phyloP scores from a whole-genome alignment of 169 alveolate genomes.

The Plasmodium vivax region DNA sequence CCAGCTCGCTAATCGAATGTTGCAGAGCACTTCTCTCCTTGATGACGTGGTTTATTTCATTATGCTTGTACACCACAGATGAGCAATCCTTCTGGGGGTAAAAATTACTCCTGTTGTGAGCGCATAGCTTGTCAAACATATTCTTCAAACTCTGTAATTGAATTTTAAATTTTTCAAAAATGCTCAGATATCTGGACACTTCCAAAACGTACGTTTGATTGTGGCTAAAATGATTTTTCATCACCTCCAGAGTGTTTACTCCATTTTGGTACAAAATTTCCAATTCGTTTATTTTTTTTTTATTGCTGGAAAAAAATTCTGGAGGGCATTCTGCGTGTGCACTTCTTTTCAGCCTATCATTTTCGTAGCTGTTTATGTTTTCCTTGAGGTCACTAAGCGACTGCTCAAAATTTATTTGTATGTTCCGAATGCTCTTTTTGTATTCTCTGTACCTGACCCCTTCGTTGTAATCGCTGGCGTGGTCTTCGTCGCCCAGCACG shows the following conservation, averaged over 20 bases:
- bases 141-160: slow-evolving; percentile 43
- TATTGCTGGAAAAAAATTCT: slow-evolving; percentile 31
- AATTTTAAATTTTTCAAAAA: slow-evolving; percentile 68
- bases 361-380: slow-evolving; percentile 12
- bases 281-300: slow-evolving; percentile 44
- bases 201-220: slow-evolving; percentile 52
- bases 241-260: slow-evolving; percentile 22
- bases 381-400: slow-evolving; percentile 51
- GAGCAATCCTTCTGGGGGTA: background rate
- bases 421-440: slow-evolving; percentile 37
- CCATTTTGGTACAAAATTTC: slow-evolving; percentile 61
- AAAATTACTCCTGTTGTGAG: slow-evolving; percentile 11
- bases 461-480: background rate
- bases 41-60: slow-evolving; percentile 38
- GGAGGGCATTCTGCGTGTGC: background rate
- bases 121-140: slow-evolving; percentile 25
- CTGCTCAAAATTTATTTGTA: slow-evolving; percentile 57
- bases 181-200: slow-evolving; percentile 62
- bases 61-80: background rate
- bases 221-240: slow-evolving; percentile 58
- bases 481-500: slow-evolving; percentile 12
- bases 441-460: slow-evolving; percentile 52
- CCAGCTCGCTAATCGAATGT: slow-evolving; percentile 46
- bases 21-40: slow-evolving; percentile 63
- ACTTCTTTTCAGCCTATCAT: background rate